Base-by-base conservation (phyloP, 2,329 filamentous ascomycete species). In the Ophiostoma himal-ulmi region DNA sequence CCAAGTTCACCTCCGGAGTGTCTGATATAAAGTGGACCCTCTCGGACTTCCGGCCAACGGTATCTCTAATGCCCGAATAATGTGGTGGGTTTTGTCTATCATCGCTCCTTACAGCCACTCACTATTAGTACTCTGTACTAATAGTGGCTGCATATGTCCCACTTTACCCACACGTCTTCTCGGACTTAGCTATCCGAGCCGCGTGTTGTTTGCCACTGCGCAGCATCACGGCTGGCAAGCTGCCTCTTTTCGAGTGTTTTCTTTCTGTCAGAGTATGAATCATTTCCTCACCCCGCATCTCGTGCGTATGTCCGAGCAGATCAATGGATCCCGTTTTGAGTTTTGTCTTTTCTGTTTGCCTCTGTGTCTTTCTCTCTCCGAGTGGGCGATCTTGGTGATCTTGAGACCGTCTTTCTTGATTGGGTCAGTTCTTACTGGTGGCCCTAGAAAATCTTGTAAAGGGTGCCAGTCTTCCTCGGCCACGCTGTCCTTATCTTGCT, bases 151-250 rank as follows among this genome's bases (percentile, higher is more conserved):
- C 57, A 22, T 57, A 22, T 57, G 52, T 22, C 8, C 57, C 57
- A 36, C 54, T 54, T 52, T 22, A 52, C 10, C 39, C 10, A 48
- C 44, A 48, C 52, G 57, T 22, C n/a, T 41, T 57, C 67, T 70
- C 69, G 69, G 69, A 60, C 66, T 70, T 70, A 65, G 68, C 57
- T 64, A 65, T 22, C 69, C 67, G 41, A 66, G 69, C 69, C 67
- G 66, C 69, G 69, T 52, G 67, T 62, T 62, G 37, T 64, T 70
- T 26, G 69, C 64, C 69, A 67, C 62, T 62, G 26, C 34, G 34
- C 44, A 68, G 48, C 26, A 60, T 67, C 30, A 37, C 6, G 26
- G 14, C 5, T 14, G 26, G 14, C 54, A n/a, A 48, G 34, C 41
- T 54, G 44, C 13, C 44, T 36, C 44, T 14, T 17, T 14, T 3